phyloP scores from a whole-genome alignment of 192 early-diverging fungal species.

The Backusella tuberculispora region DNA sequence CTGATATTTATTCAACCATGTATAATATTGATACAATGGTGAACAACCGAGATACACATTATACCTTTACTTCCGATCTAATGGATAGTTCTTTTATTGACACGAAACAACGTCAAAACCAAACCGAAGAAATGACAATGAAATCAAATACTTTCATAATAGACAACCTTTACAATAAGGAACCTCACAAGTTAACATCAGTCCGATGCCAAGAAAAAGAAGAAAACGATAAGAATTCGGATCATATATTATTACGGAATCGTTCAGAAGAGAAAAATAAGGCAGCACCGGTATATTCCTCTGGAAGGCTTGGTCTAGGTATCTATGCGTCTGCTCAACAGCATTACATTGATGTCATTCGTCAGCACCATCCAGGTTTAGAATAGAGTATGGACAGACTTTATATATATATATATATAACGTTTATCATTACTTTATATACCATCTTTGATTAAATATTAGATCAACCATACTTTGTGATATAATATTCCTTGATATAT shows the following conservation, averaged over 20 bases:
- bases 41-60: no score
- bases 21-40: no score
- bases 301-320: conserved; percentile 2
- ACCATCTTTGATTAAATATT: no score
- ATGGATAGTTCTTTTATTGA: neutral
- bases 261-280: neutral
- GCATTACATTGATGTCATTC: conserved; percentile 18
- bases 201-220: no score
- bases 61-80: neutral
- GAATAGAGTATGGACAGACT: neutral
- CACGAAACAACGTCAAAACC: neutral
- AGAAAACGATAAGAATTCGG: neutral
- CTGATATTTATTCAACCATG: neutral
- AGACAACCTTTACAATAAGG: neutral
- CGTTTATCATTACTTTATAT: no score
- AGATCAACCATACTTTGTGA: no score
- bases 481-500: no score
- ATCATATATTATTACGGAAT: neutral
- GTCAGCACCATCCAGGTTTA: neutral
- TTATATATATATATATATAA: no score
- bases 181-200: neutral
- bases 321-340: conserved; percentile 23
- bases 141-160: no score
- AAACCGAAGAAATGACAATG: neutral
- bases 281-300: neutral